Conservation (phyloP, 2,329 filamentous ascomycete genomes). For the Colletotrichum sp. region DNA sequence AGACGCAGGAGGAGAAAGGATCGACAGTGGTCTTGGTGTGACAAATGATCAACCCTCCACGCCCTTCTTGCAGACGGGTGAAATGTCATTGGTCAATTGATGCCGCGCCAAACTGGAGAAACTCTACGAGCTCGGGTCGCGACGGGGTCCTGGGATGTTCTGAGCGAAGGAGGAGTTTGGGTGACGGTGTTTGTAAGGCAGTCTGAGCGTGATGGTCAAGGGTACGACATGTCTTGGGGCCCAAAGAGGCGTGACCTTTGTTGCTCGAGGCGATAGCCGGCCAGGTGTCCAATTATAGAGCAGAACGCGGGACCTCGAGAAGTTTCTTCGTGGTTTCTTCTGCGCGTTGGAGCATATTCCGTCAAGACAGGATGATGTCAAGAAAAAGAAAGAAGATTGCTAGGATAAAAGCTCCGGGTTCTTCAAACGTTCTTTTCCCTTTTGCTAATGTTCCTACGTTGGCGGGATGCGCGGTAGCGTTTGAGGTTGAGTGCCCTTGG, state of each 20-base stretch:
- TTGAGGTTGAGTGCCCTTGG: not conserved
- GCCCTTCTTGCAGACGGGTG: not conserved
- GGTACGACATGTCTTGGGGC: not conserved
- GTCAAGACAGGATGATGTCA: not conserved
- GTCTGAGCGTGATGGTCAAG: not conserved
- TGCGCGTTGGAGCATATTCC: rapidly evolving
- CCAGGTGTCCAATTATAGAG: rapidly evolving
- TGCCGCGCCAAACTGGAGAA: not conserved
- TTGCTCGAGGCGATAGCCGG: not conserved
- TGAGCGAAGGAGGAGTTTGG: not conserved
- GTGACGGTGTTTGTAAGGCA: not conserved
- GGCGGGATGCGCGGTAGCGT: not conserved
- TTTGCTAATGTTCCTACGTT: no score
- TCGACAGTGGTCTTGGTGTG: not conserved
- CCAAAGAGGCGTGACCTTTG: not conserved
- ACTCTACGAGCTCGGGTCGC: not conserved
- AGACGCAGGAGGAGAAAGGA: not conserved
- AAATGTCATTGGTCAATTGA: not conserved
- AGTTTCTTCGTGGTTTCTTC: not conserved
- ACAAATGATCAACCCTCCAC: not conserved
- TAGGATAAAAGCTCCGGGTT: not conserved
- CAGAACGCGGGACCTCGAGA: not conserved
- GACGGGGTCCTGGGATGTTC: not conserved
- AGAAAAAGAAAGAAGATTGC: not conserved
- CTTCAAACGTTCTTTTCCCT: not conserved